Base-by-base conservation (phyloP, 805 yeast species). In the Zygotorulaspora danielsina region DNA sequence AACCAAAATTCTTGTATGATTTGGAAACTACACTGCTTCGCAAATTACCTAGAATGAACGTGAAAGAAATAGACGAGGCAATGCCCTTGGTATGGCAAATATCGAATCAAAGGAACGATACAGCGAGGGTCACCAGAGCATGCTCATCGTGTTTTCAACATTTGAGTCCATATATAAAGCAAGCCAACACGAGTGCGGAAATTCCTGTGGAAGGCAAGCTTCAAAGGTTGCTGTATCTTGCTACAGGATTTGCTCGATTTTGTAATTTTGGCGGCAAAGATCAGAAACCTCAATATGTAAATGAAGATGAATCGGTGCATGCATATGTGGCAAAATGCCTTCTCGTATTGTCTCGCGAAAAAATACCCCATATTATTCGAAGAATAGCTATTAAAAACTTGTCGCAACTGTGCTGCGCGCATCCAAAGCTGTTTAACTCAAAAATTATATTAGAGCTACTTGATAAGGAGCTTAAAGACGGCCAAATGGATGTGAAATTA, bases 241-340 rank as follows among this genome's bases (percentile, higher is more conserved):
- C 84, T 4, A 89, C 95, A 0, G 73, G 75, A 30, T 77, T 87
- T 62, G 94, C 89, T 0, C 69, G 81, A 32, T 73, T 72, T 47
- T 84, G 93, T 48, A 63, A 75, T n/a, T 71, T 85, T 39, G 57
- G 55, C 4, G 61, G 67, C 34, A 54, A 71, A 11, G 57, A 72
- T 0, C 50, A 76, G 46, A 70, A 67, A 33, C 45, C 55, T 8
- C n/a, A 47, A 1, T 47, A 37, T 32, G 35, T 57, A n/a, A 39
- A 46, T 26, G 66, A 64, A 0, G 70, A 66, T 6, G 90, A 81
- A 47, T 67, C 81, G 1, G 66, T 81, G 1, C 63, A 71, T 10
- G 78, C 83, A 36, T 65, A 80, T 29, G 67, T 83, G 3, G 67
- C 81, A 2, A 79, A 78, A 46, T 72, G 73, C 44, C 47, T 85